Percentiles rank a stretch among this genome's conserved stretches.
phyloP scores from a whole-genome alignment of 257 asterid species.

The Penstemon newberryi region DNA sequence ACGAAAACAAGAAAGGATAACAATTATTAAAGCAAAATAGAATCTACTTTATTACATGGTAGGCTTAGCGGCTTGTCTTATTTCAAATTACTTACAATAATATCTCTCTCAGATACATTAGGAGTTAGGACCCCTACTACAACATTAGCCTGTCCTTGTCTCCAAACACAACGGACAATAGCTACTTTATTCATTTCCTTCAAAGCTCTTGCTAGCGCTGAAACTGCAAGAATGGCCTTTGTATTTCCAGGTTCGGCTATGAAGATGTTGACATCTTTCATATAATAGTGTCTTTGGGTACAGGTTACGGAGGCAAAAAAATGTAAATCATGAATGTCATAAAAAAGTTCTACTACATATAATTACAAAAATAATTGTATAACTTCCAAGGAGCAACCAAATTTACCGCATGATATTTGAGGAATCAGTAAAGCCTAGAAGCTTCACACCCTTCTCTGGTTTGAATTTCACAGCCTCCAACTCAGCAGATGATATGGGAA shows the following conservation, averaged over 20 bases:
- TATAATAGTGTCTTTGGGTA: slow-evolving; percentile 73
- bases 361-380: slow-evolving; percentile 15
- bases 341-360: slow-evolving; percentile 10
- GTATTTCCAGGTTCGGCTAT: slow-evolving; percentile 86
- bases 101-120: slow-evolving; percentile 64
- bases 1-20: slow-evolving; percentile 14
- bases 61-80: background rate
- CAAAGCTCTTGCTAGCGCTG: slow-evolving; percentile 92
- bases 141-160: slow-evolving; percentile 91
- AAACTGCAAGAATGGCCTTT: slow-evolving; percentile 68
- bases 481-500: slow-evolving; percentile 92
- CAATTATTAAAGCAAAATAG: slow-evolving; percentile 7
- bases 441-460: slow-evolving; percentile 94
- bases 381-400: slow-evolving; percentile 25
- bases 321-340: slow-evolving; percentile 13
- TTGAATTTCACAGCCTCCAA: slow-evolving; percentile 93
- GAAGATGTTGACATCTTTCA: slow-evolving; percentile 92
- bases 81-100: slow-evolving; percentile 50
- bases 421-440: slow-evolving; percentile 83
- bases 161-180: slow-evolving; percentile 94
- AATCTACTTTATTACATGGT: slow-evolving; percentile 9
- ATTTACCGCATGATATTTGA: slow-evolving; percentile 88
- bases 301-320: slow-evolving; percentile 30
- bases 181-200: slow-evolving; percentile 88
- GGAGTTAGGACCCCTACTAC: slow-evolving; percentile 90